Conservation (phyloP, 2,329 filamentous ascomycete genomes). For the Thyridium curvatum region DNA sequence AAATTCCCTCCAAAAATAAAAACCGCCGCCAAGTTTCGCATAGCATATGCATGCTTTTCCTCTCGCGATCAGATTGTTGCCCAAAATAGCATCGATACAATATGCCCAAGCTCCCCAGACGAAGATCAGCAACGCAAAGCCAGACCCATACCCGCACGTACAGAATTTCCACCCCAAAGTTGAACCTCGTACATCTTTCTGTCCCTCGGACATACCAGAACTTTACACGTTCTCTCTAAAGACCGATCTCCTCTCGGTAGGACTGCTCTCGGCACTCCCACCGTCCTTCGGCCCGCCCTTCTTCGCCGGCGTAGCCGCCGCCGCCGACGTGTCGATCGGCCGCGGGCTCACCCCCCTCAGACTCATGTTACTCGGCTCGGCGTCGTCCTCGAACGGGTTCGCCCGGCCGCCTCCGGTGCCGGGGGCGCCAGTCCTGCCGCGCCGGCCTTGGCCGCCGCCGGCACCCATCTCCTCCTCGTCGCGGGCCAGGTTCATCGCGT, state of each 20-base stretch:
- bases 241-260: constrained; percentile 62
- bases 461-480: constrained; percentile 17
- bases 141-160: too few relatives aligned
- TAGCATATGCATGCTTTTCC: too few relatives aligned
- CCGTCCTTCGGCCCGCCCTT: constrained; percentile 15
- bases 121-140: too few relatives aligned
- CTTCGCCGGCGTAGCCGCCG: constrained; percentile 6
- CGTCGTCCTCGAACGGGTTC: constrained; percentile 70
- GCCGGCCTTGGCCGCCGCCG: constrained; percentile 35
- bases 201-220: neutral
- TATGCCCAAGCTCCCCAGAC: too few relatives aligned
- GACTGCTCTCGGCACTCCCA: constrained; percentile 42
- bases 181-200: neutral
- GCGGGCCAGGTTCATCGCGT: constrained; percentile 42
- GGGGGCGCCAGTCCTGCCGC: constrained; percentile 26
- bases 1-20: too few relatives aligned
- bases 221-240: constrained; percentile 62
- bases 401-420: constrained; percentile 19
- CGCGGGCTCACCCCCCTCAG: constrained; percentile 69
- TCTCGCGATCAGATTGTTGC: too few relatives aligned
- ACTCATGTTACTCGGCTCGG: constrained; percentile 52
- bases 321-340: constrained; percentile 51
- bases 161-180: too few relatives aligned
- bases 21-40: too few relatives aligned
- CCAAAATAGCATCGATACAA: too few relatives aligned